Evolutionary conservation across 139 green algal species (phyloP), one percentile per base, ranked within the genome.

Genomic region (Chlorella vulgaris): DNA sequence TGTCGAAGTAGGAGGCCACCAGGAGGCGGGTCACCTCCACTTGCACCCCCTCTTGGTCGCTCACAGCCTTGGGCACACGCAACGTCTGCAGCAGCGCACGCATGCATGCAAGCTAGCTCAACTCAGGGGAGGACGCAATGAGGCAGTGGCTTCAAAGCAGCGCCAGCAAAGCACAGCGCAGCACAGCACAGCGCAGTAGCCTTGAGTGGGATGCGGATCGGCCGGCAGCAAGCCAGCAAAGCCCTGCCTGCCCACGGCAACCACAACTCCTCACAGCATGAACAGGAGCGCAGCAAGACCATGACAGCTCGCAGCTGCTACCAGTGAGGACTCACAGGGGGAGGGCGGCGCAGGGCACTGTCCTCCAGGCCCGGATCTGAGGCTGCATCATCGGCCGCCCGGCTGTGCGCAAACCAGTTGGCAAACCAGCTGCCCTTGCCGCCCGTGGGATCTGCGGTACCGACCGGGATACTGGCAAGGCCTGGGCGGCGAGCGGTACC

Each of bases 21-120:
- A 99, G 88, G 51, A 94, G 81, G 40, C 94, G 87, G 2, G 96
- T 98, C 2, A 98, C 94, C 63, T 94, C 92, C 69, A 99, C 96
- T 75, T 95, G 91, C 36, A 93, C 84, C 22, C 80, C 74, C 75
- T 95, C 92, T 80, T 92, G 80, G 70, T 94, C 90, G 22, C 76
- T 91, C 3, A 78, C 83, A 0, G 62, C 61, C 38, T 55, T 69
- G 21, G 81, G 83, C 77, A 93, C 87, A 7, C 69, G 79, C 81
- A 91, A 75, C 40, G 78, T 88, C 78, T 82, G 77, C 77, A 66
- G 77, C 28, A 15, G 55, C 15, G 47, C 13, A 15, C 47, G 47
- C 47, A 55, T 15, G 47, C 47, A 55, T 55, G 47, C 47, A 55
- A 55, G 47, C 47, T 10, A 10, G 47, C n/a, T n/a, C n/a, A n/a